Evolutionary conservation across 768 basidiomycete species (phyloP).

Genomic region (Chalciporus pseudorubinellus): DNA sequence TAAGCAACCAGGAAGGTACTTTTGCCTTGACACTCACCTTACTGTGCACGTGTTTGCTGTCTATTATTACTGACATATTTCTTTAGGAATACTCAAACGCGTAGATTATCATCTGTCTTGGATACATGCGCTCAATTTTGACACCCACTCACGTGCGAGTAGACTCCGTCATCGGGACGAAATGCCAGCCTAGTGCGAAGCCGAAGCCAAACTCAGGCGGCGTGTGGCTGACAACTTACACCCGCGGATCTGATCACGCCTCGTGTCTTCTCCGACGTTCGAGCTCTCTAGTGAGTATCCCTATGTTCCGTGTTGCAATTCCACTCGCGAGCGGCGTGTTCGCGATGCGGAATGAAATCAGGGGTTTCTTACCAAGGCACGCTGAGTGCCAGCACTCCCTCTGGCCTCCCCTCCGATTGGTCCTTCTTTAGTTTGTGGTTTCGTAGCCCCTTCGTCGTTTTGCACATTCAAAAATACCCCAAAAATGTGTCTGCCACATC

Average conservation of each 20-base stretch:
- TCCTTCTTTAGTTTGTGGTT: background rate
- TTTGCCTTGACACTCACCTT: background rate
- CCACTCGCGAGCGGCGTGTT: constrained; percentile 6
- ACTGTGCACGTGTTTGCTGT: too few relatives aligned
- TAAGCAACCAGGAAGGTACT: constrained; percentile 10
- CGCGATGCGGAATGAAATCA: background rate
- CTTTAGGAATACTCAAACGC: constrained; percentile 1
- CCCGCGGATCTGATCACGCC: constrained; percentile 33
- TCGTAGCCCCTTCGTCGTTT: background rate
- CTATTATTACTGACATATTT: constrained; percentile 19
- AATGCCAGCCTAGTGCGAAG: constrained; percentile 22
- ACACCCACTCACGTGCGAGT: background rate
- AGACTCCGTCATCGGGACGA: constrained; percentile 6
- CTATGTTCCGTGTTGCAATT: background rate
- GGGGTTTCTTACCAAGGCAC: background rate
- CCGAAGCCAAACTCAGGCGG: constrained; percentile 14
- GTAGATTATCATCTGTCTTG: background rate
- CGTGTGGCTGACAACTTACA: constrained; percentile 18
- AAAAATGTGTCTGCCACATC: constrained; percentile 5
- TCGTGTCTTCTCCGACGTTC: constrained; percentile 19
- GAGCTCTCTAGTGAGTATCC: constrained; percentile 6
- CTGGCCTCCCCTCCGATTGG: too few relatives aligned
- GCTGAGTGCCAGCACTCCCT: background rate
- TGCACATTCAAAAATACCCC: background rate
- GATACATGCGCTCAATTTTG: background rate